These are phyloP conservation scores for Cryptococcus floricola DNA, from an alignment of 1,284 basidiomycete species.

Conservation along the genomic window DNA sequence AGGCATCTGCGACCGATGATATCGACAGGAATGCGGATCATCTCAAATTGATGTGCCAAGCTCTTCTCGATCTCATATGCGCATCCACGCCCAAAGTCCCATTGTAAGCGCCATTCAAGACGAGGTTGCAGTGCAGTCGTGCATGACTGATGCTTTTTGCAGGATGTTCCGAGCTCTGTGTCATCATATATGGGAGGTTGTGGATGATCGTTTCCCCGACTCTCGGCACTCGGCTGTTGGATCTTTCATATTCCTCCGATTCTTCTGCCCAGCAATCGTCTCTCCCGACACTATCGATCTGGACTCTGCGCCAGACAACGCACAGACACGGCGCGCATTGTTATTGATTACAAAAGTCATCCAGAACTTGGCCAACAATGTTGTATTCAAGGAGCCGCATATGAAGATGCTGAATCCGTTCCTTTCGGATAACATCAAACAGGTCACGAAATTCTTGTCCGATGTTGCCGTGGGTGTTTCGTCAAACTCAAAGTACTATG, in stretches of 20 bases:
- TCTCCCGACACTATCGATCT: conserved; percentile 79
- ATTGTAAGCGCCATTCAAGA: conserved; percentile 55
- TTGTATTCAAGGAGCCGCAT: conserved; percentile 76
- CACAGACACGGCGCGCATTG: conserved; percentile 66
- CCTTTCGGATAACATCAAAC: conserved; percentile 68
- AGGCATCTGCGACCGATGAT: conserved; percentile 58
- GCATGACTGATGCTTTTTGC: conserved; percentile 4
- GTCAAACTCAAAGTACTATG: too few species aligned
- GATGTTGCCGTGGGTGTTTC: conserved; percentile 64
- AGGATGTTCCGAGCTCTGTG: conserved; percentile 86
- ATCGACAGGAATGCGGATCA: conserved; percentile 66
- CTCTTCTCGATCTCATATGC: conserved; percentile 70
- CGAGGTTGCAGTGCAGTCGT: too few species aligned
- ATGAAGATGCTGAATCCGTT: conserved; percentile 79
- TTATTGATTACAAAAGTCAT: conserved; percentile 85
- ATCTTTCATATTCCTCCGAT: conserved; percentile 84
- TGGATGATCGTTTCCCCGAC: conserved; percentile 77
- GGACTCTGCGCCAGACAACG: conserved; percentile 63
- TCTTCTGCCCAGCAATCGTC: conserved; percentile 71
- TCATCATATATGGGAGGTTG: conserved; percentile 72
- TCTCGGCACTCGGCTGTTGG: conserved; percentile 81
- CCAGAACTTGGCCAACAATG: conserved; percentile 88
- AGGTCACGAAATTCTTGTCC: conserved; percentile 75
- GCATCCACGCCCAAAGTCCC: conserved; percentile 69
- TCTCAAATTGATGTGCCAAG: conserved; percentile 68